Percentiles rank a stretch among this genome's conserved stretches.
These are phyloP conservation scores for Piper longum DNA, from an alignment of 164 flowering plant genomes.

Conservation along the genomic window DNA sequence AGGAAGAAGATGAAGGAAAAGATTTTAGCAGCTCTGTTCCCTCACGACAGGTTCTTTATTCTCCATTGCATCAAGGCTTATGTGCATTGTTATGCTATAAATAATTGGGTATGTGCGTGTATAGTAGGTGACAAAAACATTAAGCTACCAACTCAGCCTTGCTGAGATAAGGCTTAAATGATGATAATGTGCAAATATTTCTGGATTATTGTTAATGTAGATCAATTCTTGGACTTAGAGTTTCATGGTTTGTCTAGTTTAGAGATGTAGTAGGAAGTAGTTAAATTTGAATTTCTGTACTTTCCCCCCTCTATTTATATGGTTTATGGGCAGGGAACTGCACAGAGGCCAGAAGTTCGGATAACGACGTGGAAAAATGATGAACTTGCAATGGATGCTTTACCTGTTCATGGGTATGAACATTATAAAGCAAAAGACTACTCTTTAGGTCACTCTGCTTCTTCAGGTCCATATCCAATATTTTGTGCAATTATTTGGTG, in stretches of 20 bases:
- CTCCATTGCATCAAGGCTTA: neutral
- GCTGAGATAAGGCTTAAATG: no score
- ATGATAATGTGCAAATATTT: no score
- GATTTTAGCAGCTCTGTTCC: conserved; percentile 58
- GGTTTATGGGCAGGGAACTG: conserved; percentile 53
- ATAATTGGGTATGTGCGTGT: no score
- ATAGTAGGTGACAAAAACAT: no score
- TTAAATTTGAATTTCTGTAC: no score
- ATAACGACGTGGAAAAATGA: conserved; percentile 92
- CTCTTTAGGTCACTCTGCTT: conserved; percentile 88
- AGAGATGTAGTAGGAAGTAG: no score
- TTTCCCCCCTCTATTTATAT: neutral
- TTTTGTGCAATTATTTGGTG: neutral
- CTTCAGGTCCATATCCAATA: conserved; percentile 50
- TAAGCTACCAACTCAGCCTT: no score
- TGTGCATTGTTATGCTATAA: no score
- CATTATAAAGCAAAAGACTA: conserved; percentile 97
- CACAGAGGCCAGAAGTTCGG: conserved; percentile 95
- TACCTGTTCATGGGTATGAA: conserved; percentile 96
- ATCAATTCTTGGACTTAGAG: no score
- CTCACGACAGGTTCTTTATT: conserved; percentile 34
- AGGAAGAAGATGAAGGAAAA: conserved; percentile 70
- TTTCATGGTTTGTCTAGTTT: no score
- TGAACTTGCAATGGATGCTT: conserved; percentile 92
- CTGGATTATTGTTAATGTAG: no score